Conservation (phyloP, 768 basidiomycete species). For the Russula emetica region DNA sequence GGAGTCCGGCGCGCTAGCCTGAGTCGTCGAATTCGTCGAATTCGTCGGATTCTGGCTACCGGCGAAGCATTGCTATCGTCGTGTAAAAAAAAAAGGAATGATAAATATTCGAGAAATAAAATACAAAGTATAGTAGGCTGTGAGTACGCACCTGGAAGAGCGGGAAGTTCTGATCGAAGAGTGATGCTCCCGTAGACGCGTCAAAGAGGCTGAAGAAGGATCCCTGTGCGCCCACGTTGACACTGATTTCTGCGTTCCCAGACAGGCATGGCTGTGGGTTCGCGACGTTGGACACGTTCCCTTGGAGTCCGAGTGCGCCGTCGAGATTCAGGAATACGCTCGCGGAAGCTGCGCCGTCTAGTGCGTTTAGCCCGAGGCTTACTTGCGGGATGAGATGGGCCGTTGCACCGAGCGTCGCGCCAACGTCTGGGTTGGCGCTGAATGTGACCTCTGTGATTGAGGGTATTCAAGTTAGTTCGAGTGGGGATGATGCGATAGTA, state of each 20-base stretch:
- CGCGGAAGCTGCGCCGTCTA: neutral
- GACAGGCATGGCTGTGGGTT: slow-evolving; percentile 8
- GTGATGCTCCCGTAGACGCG: neutral
- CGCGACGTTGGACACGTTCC: neutral
- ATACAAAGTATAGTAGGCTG: neutral
- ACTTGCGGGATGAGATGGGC: slow-evolving; percentile 47
- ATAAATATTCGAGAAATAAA: neutral
- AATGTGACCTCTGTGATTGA: neutral
- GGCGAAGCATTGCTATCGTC: neutral
- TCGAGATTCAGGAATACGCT: slow-evolving; percentile 11
- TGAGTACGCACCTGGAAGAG: slow-evolving; percentile 3
- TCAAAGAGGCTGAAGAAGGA: slow-evolving; percentile 6
- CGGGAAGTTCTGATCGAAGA: slow-evolving; percentile 7
- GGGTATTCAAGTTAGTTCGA: neutral
- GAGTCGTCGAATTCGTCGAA: too few relatives aligned
- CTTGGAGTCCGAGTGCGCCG: neutral
- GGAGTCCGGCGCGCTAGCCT: too few relatives aligned
- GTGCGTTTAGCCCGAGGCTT: slow-evolving; percentile 6
- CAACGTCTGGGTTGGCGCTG: neutral
- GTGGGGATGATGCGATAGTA: neutral
- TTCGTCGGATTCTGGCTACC: too few relatives aligned
- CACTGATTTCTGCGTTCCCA: neutral
- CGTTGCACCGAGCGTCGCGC: slow-evolving; percentile 35
- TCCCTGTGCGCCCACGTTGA: neutral
- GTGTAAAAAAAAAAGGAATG: neutral